Evolutionary conservation across 2,329 filamentous ascomycete species (phyloP).

Genomic region (Cladobotryum protrusum): DNA sequence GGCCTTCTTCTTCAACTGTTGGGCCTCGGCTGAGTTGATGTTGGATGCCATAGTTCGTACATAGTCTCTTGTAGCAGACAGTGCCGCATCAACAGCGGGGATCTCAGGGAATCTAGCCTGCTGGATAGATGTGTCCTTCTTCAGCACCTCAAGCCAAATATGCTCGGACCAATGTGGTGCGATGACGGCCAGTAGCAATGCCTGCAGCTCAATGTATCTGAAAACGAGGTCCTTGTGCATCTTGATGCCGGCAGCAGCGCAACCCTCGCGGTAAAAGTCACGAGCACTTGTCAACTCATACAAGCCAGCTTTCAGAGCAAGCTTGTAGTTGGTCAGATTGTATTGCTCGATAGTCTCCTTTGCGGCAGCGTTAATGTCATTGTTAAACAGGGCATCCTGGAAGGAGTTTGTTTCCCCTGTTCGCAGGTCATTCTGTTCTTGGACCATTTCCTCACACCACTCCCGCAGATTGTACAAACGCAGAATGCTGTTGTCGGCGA

Average conservation of each 20-base stretch:
- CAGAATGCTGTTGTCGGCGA: conserved; percentile 86
- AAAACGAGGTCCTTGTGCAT: conserved; percentile 79
- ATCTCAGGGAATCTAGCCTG: conserved; percentile 55
- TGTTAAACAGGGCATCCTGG: conserved; percentile 85
- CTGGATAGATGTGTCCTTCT: conserved; percentile 71
- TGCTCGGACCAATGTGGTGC: conserved; percentile 93
- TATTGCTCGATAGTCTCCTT: conserved; percentile 74
- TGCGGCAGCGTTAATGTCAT: conserved; percentile 85
- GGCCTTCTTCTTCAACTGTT: conserved; percentile 78
- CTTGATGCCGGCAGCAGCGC: conserved; percentile 66
- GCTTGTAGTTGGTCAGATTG: conserved; percentile 66
- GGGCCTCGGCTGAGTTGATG: conserved; percentile 74
- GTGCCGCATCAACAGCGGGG: conserved; percentile 55
- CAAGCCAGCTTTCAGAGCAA: conserved; percentile 77
- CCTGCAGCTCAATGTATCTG: conserved; percentile 81
- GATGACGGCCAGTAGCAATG: conserved; percentile 73
- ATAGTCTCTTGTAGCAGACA: conserved; percentile 78
- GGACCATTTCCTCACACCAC: conserved; percentile 83
- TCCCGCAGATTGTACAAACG: conserved; percentile 75
- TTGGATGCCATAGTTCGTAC: conserved; percentile 68
- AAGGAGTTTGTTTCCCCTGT: conserved; percentile 70
- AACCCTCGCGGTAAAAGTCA: conserved; percentile 84
- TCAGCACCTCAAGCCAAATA: conserved; percentile 86
- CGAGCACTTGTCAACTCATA: conserved; percentile 88
- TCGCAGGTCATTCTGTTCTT: conserved; percentile 62